A percentile compares a stretch with the other conserved stretches of the same genome.
These are phyloP conservation scores for Gossypium bickii DNA, from an alignment of 345 rosid genomes.

Conservation along the genomic window DNA sequence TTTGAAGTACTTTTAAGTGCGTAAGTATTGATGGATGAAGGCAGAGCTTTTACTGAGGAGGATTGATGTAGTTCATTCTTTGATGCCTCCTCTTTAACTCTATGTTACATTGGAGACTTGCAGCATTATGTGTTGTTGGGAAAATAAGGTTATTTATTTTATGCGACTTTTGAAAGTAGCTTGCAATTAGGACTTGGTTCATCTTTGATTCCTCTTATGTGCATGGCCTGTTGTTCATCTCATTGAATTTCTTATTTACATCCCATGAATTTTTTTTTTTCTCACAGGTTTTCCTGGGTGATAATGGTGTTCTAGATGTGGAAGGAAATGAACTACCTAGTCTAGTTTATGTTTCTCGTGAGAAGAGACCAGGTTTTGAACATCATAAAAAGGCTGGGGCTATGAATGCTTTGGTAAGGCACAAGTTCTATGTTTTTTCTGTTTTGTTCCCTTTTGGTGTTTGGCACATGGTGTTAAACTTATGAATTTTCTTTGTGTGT, in stretches of 20 bases:
- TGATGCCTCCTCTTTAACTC: too few relatives aligned
- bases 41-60: too few relatives aligned
- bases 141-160: too few relatives aligned
- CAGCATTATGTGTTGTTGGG: too few relatives aligned
- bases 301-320: constrained; percentile 64
- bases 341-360: constrained; percentile 94
- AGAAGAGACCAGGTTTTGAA: constrained; percentile 95
- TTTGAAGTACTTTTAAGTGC: too few relatives aligned
- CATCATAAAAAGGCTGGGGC: constrained; percentile 99
- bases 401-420: constrained; percentile 81
- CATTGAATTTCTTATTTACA: background rate
- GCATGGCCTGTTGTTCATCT: background rate
- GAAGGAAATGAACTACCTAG: constrained; percentile 87
- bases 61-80: too few relatives aligned
- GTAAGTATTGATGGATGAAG: too few relatives aligned
- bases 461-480: background rate
- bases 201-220: background rate
- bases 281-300: constrained; percentile 84
- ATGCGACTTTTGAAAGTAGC: too few relatives aligned
- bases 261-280: background rate
- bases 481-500: background rate
- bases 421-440: background rate
- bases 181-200: too few relatives aligned
- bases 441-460: background rate
- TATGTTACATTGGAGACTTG: too few relatives aligned